These are phyloP conservation scores for Pyrenula massariospora DNA, from an alignment of 495 filamentous ascomycete genomes.

Conservation along the genomic window DNA sequence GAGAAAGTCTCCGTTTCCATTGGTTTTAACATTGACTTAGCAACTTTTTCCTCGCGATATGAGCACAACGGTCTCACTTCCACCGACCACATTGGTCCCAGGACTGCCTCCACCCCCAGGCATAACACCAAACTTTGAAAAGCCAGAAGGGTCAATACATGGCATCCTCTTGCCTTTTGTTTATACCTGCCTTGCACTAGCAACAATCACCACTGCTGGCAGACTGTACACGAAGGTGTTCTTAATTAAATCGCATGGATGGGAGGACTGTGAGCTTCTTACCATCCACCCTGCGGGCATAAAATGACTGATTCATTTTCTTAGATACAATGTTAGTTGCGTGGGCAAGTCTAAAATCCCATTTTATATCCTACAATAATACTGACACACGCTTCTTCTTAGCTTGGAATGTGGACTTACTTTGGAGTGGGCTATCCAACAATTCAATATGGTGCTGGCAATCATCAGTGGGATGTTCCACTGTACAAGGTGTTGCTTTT, in stretches of 20 bases:
- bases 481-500: neutral
- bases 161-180: neutral
- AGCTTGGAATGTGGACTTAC: neutral
- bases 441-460: neutral
- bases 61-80: neutral
- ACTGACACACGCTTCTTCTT: neutral
- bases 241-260: neutral
- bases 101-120: neutral
- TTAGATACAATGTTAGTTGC: neutral
- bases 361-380: neutral
- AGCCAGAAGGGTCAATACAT: neutral
- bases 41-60: neutral
- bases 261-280: neutral
- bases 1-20: neutral
- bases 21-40: neutral
- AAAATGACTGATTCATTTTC: neutral
- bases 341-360: neutral
- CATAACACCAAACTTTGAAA: neutral
- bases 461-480: neutral
- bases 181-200: neutral
- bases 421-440: neutral
- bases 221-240: neutral
- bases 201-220: neutral
- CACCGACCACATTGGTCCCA: neutral
- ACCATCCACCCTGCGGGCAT: neutral